phyloP scores from a whole-genome alignment of 306 rosid genomes.

The Quercus glauca region DNA sequence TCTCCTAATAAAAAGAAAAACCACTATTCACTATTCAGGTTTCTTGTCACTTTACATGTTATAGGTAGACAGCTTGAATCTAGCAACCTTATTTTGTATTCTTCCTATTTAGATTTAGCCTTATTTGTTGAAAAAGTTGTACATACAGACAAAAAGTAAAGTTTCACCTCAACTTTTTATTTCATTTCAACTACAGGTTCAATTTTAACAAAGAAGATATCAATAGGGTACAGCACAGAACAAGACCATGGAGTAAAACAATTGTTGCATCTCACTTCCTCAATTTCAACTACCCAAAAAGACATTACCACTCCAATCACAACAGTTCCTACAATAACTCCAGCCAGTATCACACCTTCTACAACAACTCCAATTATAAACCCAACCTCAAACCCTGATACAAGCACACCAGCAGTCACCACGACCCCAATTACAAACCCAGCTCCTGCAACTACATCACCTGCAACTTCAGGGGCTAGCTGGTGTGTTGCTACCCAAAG shows the following conservation, averaged over 20 bases:
- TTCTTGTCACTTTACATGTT: background rate
- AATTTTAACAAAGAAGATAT: slow-evolving; percentile 41
- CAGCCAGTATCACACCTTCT: slow-evolving; percentile 28
- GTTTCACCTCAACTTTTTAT: slow-evolving; percentile 31
- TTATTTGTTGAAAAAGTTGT: background rate
- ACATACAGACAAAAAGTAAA: slow-evolving; percentile 16
- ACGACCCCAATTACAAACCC: slow-evolving; percentile 46
- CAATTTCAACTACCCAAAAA: slow-evolving; percentile 41
- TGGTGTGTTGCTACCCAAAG: slow-evolving; percentile 79
- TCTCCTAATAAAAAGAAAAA: slow-evolving; percentile 2
- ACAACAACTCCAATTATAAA: slow-evolving; percentile 49
- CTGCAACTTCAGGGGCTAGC: slow-evolving; percentile 46
- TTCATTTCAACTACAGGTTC: slow-evolving; percentile 50
- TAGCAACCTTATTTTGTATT: background rate
- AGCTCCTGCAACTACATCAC: slow-evolving; percentile 27
- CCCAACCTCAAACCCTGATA: slow-evolving; percentile 65
- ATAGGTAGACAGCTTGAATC: slow-evolving; percentile 8
- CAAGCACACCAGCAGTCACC: slow-evolving; percentile 47
- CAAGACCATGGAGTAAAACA: slow-evolving; percentile 29
- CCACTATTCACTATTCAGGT: background rate
- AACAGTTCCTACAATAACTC: slow-evolving; percentile 62
- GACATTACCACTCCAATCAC: slow-evolving; percentile 84
- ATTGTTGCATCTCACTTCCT: slow-evolving; percentile 10
- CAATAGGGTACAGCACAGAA: slow-evolving; percentile 33
- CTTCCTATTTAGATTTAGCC: slow-evolving; percentile 4